Evolutionary conservation across 2,329 filamentous ascomycete species (phyloP).

Genomic region (Immersiporthe knoxdaviesiana): DNA sequence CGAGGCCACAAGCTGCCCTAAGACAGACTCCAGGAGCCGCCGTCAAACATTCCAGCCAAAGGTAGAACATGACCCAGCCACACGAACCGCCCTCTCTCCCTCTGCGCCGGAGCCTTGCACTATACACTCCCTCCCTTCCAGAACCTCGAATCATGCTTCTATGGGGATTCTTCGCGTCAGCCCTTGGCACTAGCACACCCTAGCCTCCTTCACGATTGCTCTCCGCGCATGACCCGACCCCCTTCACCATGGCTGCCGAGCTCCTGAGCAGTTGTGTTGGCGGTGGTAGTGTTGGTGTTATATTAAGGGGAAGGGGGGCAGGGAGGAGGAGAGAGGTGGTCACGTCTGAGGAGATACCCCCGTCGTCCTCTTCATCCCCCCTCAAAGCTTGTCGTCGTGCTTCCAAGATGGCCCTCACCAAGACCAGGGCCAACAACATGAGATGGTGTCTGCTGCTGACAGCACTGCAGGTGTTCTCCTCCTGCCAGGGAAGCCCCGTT

Average conservation of each 20-base stretch:
- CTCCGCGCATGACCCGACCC: slow-evolving; percentile 6
- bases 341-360: neutral
- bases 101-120: neutral
- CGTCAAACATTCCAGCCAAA: slow-evolving; percentile 14
- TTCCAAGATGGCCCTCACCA: slow-evolving; percentile 4
- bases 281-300: neutral
- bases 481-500: slow-evolving; percentile 14
- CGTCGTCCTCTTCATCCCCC: neutral
- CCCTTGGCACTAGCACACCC: neutral
- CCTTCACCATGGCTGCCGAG: slow-evolving; percentile 14
- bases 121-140: neutral
- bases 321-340: neutral
- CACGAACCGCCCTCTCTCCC: neutral
- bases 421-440: slow-evolving; percentile 22
- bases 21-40: slow-evolving; percentile 6
- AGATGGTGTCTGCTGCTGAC: slow-evolving; percentile 26
- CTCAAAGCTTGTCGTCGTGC: neutral
- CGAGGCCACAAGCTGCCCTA: neutral
- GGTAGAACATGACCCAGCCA: slow-evolving; percentile 11
- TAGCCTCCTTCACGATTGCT: slow-evolving; percentile 19
- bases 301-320: neutral
- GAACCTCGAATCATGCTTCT: slow-evolving; percentile 6
- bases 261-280: neutral
- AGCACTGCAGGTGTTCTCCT: slow-evolving; percentile 24
- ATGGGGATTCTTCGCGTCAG: neutral